Percentiles rank a stretch among this genome's conserved stretches.
phyloP scores from a whole-genome alignment of 2,329 filamentous ascomycete genomes.

The Verticillium longisporum region DNA sequence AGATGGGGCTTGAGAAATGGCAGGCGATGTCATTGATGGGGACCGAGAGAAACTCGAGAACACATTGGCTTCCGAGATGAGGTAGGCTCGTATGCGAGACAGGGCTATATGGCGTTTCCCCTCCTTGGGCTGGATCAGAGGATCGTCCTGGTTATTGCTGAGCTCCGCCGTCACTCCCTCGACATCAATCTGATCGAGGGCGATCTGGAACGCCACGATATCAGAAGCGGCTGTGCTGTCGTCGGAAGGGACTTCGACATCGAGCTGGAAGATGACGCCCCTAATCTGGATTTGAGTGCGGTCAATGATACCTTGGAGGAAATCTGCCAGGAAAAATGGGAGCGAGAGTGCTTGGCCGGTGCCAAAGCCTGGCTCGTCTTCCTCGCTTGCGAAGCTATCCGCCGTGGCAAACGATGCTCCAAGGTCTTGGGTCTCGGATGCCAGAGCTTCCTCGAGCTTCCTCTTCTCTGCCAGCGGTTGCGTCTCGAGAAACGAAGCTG shows the following conservation, averaged over 20 bases:
- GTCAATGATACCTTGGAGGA: conserved; percentile 68
- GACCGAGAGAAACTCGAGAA: conserved; percentile 55
- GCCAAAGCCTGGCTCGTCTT: conserved; percentile 55
- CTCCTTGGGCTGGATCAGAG: conserved; percentile 42
- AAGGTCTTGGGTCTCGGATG: conserved; percentile 55
- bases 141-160: conserved; percentile 19
- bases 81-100: conserved; percentile 54
- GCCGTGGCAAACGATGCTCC: conserved; percentile 50
- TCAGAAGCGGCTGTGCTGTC: conserved; percentile 33
- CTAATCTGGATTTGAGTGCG: conserved; percentile 61
- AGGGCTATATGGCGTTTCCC: conserved; percentile 60
- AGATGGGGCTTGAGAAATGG: conserved; percentile 38
- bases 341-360: conserved; percentile 65
- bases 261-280: conserved; percentile 59
- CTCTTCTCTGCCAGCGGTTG: conserved; percentile 57
- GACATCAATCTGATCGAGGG: conserved; percentile 57
- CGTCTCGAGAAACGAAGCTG: conserved; percentile 70
- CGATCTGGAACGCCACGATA: conserved; percentile 56
- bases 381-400: conserved; percentile 57
- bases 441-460: conserved; percentile 62
- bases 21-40: conserved; percentile 44
- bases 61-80: conserved; percentile 61
- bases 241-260: conserved; percentile 50
- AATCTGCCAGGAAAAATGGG: conserved; percentile 63
- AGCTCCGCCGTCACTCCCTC: conserved; percentile 53